A percentile compares a stretch with the other conserved stretches of the same genome.
Evolutionary conservation across 179 eudicot species (phyloP).

Genomic region (Drosera spatulata): DNA sequence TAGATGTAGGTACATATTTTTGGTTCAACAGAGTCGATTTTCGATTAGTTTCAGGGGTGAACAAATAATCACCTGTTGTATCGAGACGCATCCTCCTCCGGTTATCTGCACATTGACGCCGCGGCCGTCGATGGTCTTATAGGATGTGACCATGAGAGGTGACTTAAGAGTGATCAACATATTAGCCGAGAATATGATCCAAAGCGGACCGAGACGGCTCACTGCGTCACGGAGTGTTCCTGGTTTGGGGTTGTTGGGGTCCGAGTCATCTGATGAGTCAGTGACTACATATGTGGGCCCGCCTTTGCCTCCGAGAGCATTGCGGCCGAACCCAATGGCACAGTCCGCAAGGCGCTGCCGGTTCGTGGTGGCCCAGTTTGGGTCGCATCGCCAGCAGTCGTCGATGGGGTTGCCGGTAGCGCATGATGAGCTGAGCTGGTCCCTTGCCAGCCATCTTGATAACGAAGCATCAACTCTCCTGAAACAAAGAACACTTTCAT

Average conservation of each 20-base stretch:
- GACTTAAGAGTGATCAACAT: constrained; percentile 59
- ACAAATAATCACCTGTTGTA: constrained; percentile 29
- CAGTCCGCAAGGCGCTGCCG: constrained; percentile 85
- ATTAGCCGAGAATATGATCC: constrained; percentile 55
- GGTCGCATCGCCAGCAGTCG: constrained; percentile 91
- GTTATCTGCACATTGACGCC: constrained; percentile 59
- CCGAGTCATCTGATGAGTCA: constrained; percentile 66
- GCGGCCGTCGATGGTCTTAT: constrained; percentile 79
- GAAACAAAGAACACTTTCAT: background rate
- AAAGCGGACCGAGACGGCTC: constrained; percentile 61
- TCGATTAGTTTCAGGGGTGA: too few relatives aligned
- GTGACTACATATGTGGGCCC: constrained; percentile 71
- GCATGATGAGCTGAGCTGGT: constrained; percentile 34
- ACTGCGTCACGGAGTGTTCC: constrained; percentile 79
- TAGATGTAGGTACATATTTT: too few relatives aligned
- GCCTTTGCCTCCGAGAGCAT: constrained; percentile 76
- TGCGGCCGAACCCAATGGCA: constrained; percentile 74
- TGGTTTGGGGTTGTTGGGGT: constrained; percentile 43
- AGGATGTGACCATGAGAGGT: constrained; percentile 48
- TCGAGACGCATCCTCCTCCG: constrained; percentile 70
- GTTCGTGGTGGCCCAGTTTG: constrained; percentile 56
- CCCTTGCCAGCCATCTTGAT: constrained; percentile 39
- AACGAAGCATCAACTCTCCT: constrained; percentile 70
- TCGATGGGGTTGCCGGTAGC: constrained; percentile 85
- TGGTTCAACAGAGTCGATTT: too few relatives aligned